Base-by-base conservation (phyloP, 192 early-diverging fungal species). In the Rhizophagus sp. region DNA sequence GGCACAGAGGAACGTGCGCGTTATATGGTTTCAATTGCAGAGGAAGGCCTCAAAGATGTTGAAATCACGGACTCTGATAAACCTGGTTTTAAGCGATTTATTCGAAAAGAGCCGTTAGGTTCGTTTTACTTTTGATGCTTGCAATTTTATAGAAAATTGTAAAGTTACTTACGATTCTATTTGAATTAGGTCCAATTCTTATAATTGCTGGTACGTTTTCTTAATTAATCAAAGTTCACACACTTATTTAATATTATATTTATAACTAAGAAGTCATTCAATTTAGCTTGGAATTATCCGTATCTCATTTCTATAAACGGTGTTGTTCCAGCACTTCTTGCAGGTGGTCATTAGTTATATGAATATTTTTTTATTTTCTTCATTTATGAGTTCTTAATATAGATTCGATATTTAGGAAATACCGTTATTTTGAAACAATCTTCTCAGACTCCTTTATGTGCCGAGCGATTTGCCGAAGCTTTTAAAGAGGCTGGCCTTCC, bases 211-310 rank as follows among this genome's bases (percentile, higher is more conserved):
- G 73, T 61, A 57, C 22, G 25, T 24, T 33, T 12, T 33, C 34
- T 44, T 44, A 5, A 47, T 39, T 13, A 39, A 11, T 41, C 9
- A 70, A 70, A 36, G 9, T n/a, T 33, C 22, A 7, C 10, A 13
- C 22, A 39, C 8, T 24, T 22, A 5, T 8, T 24, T 41, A 41
- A n/a, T 50, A 17, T 50, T 13, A 1, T 57, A 57, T 57, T 0
- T 4, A 15, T n/a, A 30, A 33, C 36, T 39, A n/a, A 57, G 0
- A 33, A 24, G 11, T 5, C 19, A 27, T 36, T 34, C 11, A 15
- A n/a, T 30, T 73, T 80, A 85, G 84, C 95, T 10, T 96, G 95
- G 95, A 96, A 96, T 76, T 96, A 94, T 81, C 95, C 95, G 30
- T 94, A 94, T 83, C 81, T 96, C 39, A 90, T 91, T 17, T 84